Evolutionary conservation across 805 yeast species (phyloP).

Genomic region (Saccharomycopsis olivae): DNA sequence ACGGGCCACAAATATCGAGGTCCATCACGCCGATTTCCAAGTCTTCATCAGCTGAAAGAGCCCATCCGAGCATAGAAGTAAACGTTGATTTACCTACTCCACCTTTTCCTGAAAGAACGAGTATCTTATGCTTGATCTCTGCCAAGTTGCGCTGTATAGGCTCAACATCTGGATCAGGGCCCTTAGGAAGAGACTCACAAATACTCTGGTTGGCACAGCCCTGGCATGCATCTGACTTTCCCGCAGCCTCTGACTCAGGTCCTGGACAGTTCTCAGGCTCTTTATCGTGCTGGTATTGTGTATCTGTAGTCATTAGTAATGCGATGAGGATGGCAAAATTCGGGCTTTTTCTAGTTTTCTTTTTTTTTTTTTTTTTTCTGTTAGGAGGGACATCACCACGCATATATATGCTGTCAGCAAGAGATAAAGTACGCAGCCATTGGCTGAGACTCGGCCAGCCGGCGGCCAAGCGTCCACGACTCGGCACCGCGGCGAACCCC

Average conservation of each 20-base stretch:
- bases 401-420: too few species aligned
- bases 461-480: too few species aligned
- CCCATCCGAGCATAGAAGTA: conserved; percentile 95
- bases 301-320: not conserved
- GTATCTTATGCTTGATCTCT: conserved; percentile 62
- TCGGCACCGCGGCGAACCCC: too few species aligned
- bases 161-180: conserved; percentile 92
- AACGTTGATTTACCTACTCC: conserved; percentile 85
- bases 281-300: not conserved
- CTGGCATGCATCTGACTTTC: conserved; percentile 84
- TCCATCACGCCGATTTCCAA: conserved; percentile 95
- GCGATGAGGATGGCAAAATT: too few species aligned
- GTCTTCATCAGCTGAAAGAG: conserved; percentile 63
- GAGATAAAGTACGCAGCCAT: too few species aligned
- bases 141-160: conserved; percentile 57
- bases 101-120: conserved; percentile 60
- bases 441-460: too few species aligned
- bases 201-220: conserved; percentile 93
- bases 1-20: conserved; percentile 95
- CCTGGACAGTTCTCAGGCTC: conserved; percentile 99
- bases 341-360: too few species aligned
- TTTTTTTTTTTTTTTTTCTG: too few species aligned
- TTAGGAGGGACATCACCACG: too few species aligned
- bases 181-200: conserved; percentile 81
- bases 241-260: conserved; percentile 89